Evolutionary conservation across 768 basidiomycete genomes (phyloP), one percentile per base, ranked within the genome.

Genomic region (Multifurca ochricompacta): DNA sequence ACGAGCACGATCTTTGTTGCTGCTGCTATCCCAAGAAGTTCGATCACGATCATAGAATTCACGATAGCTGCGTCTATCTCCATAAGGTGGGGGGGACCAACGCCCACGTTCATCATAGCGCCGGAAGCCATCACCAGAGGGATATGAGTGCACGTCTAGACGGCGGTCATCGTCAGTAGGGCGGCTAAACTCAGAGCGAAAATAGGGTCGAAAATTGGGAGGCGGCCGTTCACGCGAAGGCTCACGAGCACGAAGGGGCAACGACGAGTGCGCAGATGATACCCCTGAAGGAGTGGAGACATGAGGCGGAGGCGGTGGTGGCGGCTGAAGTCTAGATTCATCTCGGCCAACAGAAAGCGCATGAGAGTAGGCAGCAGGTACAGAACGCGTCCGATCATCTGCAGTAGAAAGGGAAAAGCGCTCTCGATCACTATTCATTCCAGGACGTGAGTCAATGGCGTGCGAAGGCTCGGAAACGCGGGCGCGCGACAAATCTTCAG

Each of bases 121-220:
- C 8, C 54, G 42, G 25, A 30, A 30, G 31, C 31, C 25, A 21
- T 59, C 55, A 19, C 28, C 32, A 16, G 48, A 37, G 32, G 48
- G 36, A 1, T 46, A 43, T 3, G 49, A 31, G 25, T 50, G 49
- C 13, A 27, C n/a, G n/a, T 59, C 57, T 7, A 50, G 37, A 32
- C 52, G 52, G 21, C 57, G 47, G 47, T 51, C 49, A 32, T 58
- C 56, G 19, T 59, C 59, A n/a, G 36, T 18, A 25, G 56, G 59
- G 51, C 59, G 58, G 30, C 21, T 50, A 11, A 61, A 54, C 49
- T 59, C 59, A 37, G 59, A 49, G 43, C 59, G 59, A 27, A 59
- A 34, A 34, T 59, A 61, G 13, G 59, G 53, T n/a, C 59, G 43
- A 41, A 37, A 48, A 8, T 51, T 42, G 10, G 45, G 13, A n/a